Conservation (phyloP, 2,329 filamentous ascomycete species). For the Emergomyces orientalis region DNA sequence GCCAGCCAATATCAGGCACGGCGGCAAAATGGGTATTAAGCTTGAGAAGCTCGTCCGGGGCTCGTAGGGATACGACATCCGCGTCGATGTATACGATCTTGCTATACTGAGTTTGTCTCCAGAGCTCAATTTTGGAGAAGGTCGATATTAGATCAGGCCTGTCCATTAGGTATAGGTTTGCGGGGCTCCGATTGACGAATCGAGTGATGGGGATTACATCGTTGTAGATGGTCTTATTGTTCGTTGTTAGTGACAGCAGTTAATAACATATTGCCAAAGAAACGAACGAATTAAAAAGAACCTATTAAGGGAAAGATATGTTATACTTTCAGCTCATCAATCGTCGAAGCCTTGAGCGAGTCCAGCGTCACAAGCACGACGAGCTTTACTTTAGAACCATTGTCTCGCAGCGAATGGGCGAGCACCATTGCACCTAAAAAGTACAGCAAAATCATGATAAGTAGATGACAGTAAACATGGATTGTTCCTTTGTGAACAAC, state of each 20-base stretch:
- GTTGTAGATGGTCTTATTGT: slow-evolving; percentile 65
- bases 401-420: slow-evolving; percentile 88
- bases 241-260: slow-evolving; percentile 18
- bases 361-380: slow-evolving; percentile 76
- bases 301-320: slow-evolving; percentile 10
- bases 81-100: slow-evolving; percentile 93
- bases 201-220: slow-evolving; percentile 75
- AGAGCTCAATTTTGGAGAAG: slow-evolving; percentile 93
- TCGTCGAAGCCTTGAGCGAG: slow-evolving; percentile 61
- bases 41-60: slow-evolving; percentile 85
- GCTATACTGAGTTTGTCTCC: slow-evolving; percentile 81
- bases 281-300: slow-evolving; percentile 2
- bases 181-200: slow-evolving; percentile 65
- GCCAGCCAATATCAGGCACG: slow-evolving; percentile 94
- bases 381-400: slow-evolving; percentile 74
- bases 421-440: slow-evolving; percentile 75
- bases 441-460: slow-evolving; percentile 10
- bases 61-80: slow-evolving; percentile 81
- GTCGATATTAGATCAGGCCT: slow-evolving; percentile 81
- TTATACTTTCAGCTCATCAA: slow-evolving; percentile 67
- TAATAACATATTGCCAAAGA: background rate
- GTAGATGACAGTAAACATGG: background rate
- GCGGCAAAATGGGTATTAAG: slow-evolving; percentile 54
- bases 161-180: slow-evolving; percentile 85
- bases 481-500: slow-evolving; percentile 14